These are phyloP conservation scores for Cynanchum wilfordii DNA, from an alignment of 257 asterid species.

Conservation along the genomic window DNA sequence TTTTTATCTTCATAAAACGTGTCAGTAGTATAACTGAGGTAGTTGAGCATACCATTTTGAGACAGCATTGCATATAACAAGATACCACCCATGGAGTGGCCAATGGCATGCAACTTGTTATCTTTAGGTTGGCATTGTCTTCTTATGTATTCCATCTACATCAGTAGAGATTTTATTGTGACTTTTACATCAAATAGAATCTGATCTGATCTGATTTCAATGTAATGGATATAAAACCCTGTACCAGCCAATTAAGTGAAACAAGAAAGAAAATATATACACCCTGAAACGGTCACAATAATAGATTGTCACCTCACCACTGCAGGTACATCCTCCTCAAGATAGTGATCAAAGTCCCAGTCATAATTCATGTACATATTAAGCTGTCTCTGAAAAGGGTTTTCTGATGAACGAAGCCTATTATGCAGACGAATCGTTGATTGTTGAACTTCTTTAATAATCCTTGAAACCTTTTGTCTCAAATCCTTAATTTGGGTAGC, in stretches of 20 bases:
- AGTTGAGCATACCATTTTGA: conserved; percentile 53
- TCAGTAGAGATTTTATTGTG: neutral
- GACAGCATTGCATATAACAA: conserved; percentile 86
- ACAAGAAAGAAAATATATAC: conserved; percentile 27
- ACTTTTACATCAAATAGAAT: neutral
- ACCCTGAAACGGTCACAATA: conserved; percentile 5
- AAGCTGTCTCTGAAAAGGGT: conserved; percentile 86
- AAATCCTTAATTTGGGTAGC: conserved; percentile 63
- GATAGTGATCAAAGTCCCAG: conserved; percentile 97
- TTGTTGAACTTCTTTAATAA: conserved; percentile 80
- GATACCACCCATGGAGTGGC: conserved; percentile 99
- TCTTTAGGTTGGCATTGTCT: conserved; percentile 69
- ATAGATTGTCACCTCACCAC: conserved; percentile 87
- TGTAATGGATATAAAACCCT: neutral
- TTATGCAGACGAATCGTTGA: conserved; percentile 6
- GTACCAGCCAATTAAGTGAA: neutral
- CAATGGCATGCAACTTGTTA: conserved; percentile 76
- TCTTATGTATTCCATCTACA: conserved; percentile 78
- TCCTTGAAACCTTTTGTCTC: conserved; percentile 68
- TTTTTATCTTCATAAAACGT: neutral
- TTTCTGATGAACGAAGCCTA: conserved; percentile 34
- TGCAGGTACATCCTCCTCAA: conserved; percentile 95
- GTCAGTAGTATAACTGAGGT: neutral
- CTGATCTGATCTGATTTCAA: neutral
- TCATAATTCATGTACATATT: conserved; percentile 83